A percentile compares a stretch with the other conserved stretches of the same genome.
Conservation (phyloP, 495 filamentous ascomycete genomes). For the Evansstolkia leycettana region DNA sequence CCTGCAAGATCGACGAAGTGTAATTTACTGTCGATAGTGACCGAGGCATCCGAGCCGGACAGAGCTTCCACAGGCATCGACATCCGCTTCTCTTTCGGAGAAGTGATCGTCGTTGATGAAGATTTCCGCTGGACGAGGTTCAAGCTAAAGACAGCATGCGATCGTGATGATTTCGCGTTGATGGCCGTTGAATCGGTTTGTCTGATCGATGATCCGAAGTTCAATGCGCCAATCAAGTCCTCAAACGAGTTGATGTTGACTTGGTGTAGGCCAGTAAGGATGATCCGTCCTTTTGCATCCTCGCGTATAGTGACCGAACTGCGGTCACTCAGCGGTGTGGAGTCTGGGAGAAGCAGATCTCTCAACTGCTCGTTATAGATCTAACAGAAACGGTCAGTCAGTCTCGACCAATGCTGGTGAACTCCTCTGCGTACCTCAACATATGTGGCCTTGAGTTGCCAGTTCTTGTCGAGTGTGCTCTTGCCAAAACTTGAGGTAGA, state of each 20-base stretch:
- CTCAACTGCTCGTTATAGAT: conserved; percentile 97
- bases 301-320: conserved; percentile 74
- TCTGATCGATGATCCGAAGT: conserved; percentile 85
- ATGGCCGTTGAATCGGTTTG: conserved; percentile 99
- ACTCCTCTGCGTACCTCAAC: conserved; percentile 53
- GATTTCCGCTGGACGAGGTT: conserved; percentile 83
- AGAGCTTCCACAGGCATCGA: conserved; percentile 81
- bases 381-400: conserved; percentile 15
- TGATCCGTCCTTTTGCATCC: conserved; percentile 89
- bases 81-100: conserved; percentile 67
- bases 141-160: conserved; percentile 93
- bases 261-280: conserved; percentile 79
- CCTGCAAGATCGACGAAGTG: conserved; percentile 98
- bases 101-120: conserved; percentile 30
- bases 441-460: conserved; percentile 92
- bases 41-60: conserved; percentile 51
- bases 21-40: conserved; percentile 95
- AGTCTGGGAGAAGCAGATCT: conserved; percentile 78
- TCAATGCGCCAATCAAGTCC: conserved; percentile 77
- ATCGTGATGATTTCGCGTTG: conserved; percentile 97
- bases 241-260: conserved; percentile 87
- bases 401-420: not conserved
- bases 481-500: conserved; percentile 41
- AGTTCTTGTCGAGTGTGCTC: conserved; percentile 55
- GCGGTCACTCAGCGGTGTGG: conserved; percentile 54